Conservation (phyloP, 306 rosid genomes). For the Quercus cerris region DNA sequence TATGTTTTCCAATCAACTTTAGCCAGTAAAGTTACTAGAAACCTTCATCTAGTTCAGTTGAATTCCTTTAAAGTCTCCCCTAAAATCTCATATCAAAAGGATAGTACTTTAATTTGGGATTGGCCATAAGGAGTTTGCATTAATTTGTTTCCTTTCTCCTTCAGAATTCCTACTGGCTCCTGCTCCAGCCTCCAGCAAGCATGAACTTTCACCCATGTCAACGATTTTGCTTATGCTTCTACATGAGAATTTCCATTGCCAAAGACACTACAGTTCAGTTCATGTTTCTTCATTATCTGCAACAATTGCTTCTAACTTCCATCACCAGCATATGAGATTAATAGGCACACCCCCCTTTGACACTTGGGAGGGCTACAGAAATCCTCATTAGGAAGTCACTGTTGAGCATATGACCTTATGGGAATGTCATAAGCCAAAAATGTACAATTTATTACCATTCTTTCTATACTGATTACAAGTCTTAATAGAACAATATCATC, state of each 20-base stretch:
- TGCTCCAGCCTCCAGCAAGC: neutral
- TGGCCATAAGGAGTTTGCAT: neutral
- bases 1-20: neutral
- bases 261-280: neutral
- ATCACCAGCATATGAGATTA: neutral
- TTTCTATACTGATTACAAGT: neutral
- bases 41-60: neutral
- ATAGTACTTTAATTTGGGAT: neutral
- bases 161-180: neutral
- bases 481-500: neutral
- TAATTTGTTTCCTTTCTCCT: neutral
- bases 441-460: neutral
- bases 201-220: neutral
- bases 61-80: neutral
- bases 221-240: neutral
- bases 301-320: neutral
- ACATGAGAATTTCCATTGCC: neutral
- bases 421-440: too few species aligned
- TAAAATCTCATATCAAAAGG: neutral
- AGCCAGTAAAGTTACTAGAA: neutral
- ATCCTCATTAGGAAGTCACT: neutral
- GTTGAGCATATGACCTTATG: neutral
- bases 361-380: neutral
- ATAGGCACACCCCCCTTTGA: neutral
- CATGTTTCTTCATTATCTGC: neutral